A percentile compares a stretch with the other conserved stretches of the same genome.
phyloP scores from a whole-genome alignment of 2,329 filamentous ascomycete genomes.

The Calonectria crousiana region DNA sequence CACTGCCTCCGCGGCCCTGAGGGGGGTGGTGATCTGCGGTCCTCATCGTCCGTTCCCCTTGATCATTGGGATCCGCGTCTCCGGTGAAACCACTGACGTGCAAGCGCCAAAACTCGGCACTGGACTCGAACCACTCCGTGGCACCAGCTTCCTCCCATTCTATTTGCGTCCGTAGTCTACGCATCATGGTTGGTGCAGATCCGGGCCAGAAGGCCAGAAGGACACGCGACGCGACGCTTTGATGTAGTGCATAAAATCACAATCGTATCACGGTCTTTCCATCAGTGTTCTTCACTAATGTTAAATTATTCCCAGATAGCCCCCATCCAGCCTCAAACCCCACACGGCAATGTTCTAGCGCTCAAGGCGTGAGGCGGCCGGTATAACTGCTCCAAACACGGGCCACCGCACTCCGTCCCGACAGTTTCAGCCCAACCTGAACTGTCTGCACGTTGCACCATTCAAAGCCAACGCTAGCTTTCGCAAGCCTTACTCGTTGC shows the following conservation, averaged over 20 bases:
- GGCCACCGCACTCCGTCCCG: background rate
- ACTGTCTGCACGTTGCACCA: background rate
- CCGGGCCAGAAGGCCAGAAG: background rate
- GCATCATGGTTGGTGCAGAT: background rate
- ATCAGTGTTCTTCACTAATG: background rate
- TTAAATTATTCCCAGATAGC: background rate
- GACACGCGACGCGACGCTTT: background rate
- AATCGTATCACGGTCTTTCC: background rate
- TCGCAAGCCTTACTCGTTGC: background rate
- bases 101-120: background rate
- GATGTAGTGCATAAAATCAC: background rate
- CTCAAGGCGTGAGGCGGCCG: background rate
- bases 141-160: constrained; percentile 6
- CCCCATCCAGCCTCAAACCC: background rate
- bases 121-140: constrained; percentile 14
- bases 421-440: constrained; percentile 11
- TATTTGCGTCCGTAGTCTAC: background rate
- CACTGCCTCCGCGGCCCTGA: constrained; percentile 15
- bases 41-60: constrained; percentile 4
- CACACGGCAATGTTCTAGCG: background rate
- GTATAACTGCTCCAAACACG: background rate
- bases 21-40: constrained; percentile 8
- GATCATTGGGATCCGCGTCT: constrained; percentile 23
- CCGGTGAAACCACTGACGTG: constrained; percentile 24
- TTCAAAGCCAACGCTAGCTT: background rate